Evolutionary conservation across 2,329 filamentous ascomycete genomes (phyloP).

Genomic region (Dryadomyces quercus-mongolicae): DNA sequence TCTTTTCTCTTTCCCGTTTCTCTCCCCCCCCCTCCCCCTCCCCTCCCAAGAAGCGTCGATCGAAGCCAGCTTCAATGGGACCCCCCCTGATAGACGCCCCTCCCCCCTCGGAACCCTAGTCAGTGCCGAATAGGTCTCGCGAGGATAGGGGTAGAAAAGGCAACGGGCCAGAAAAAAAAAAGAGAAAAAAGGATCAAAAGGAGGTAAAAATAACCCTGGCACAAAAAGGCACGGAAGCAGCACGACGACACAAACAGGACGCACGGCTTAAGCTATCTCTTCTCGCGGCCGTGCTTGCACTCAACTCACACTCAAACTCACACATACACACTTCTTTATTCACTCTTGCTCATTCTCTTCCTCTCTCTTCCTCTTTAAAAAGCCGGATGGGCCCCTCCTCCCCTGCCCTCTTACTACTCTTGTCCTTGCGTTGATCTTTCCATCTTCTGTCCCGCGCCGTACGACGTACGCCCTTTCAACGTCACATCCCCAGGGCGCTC

Average conservation of each 20-base stretch:
- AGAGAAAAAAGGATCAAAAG: background rate
- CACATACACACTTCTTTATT: too few relatives aligned
- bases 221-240: background rate
- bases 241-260: background rate
- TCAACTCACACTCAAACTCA: background rate
- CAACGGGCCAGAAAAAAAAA: background rate
- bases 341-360: background rate
- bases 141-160: constrained; percentile 1
- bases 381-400: background rate
- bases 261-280: background rate
- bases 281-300: background rate
- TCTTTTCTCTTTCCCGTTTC: background rate
- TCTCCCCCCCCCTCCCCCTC: background rate
- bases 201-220: background rate
- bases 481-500: too few relatives aligned
- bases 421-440: background rate
- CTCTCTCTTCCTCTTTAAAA: too few relatives aligned
- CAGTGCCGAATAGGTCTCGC: background rate
- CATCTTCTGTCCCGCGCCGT: too few relatives aligned
- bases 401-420: background rate
- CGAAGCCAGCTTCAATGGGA: constrained; percentile 3
- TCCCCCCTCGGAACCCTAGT: constrained; percentile 3
- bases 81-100: constrained; percentile 7
- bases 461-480: too few relatives aligned
- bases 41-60: constrained; percentile 5